Evolutionary conservation across 148 eudicot genomes (phyloP).

Genomic region (Rhododendron vialii): DNA sequence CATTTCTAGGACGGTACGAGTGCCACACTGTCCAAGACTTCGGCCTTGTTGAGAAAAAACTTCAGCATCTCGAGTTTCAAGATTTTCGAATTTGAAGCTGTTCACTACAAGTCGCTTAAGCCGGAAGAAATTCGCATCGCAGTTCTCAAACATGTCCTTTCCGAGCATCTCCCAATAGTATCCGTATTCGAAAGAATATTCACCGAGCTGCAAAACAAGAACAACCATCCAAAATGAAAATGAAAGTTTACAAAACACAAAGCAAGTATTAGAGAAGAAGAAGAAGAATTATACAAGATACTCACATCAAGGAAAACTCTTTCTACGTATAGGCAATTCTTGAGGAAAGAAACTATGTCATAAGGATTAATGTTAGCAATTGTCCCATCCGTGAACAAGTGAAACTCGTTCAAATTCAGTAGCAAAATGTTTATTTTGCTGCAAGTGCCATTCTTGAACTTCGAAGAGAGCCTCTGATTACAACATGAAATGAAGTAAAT

Average conservation of each 20-base stretch:
- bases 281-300: not conserved
- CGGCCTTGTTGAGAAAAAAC: conserved; percentile 1
- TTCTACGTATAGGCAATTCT: not conserved
- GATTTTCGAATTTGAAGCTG: not conserved
- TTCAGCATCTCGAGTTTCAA: not conserved
- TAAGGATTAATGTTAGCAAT: not conserved
- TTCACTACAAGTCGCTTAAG: not conserved
- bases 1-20: not conserved
- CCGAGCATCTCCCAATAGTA: not conserved
- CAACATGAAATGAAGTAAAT: not conserved
- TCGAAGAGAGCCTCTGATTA: not conserved
- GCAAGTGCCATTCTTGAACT: not conserved
- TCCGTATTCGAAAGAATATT: not conserved
- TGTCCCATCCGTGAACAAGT: not conserved
- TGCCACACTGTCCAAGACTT: not conserved
- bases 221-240: too few species aligned
- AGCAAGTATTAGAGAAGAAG: too few species aligned
- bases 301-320: not conserved
- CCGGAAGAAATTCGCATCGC: not conserved
- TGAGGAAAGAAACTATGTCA: not conserved
- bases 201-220: not conserved
- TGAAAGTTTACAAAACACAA: too few species aligned
- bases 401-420: not conserved
- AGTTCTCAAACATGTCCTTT: not conserved
- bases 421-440: not conserved